Evolutionary conservation across 345 rosid species (phyloP).

Genomic region (Populus alba): DNA sequence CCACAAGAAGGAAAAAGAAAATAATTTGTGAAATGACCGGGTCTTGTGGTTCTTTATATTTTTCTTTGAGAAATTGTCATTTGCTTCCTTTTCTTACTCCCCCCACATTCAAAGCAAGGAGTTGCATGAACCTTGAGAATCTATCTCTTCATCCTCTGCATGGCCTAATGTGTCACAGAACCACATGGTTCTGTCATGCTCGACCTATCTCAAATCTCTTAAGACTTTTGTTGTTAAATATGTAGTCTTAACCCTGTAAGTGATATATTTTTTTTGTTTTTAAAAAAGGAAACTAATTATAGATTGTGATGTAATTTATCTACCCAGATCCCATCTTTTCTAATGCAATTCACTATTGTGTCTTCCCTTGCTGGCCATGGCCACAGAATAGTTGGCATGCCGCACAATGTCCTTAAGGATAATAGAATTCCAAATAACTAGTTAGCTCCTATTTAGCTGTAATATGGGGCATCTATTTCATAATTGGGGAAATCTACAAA

Average conservation of each 20-base stretch:
- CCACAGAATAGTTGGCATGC: background rate
- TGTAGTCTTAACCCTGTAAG: background rate
- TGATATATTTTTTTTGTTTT: too few relatives aligned
- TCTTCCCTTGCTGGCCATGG: background rate
- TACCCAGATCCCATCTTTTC: background rate
- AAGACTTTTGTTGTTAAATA: too few relatives aligned
- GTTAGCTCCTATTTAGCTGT: background rate
- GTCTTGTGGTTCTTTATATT: too few relatives aligned
- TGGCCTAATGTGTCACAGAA: too few relatives aligned
- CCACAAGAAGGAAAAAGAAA: background rate
- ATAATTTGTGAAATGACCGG: background rate
- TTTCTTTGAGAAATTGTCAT: too few relatives aligned
- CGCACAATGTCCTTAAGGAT: background rate
- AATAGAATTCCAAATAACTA: background rate
- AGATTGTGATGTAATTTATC: background rate
- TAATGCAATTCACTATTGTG: background rate
- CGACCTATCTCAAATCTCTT: background rate
- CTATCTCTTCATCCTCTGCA: too few relatives aligned
- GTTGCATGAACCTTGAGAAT: too few relatives aligned
- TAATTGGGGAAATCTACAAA: background rate
- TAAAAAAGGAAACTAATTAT: too few relatives aligned
- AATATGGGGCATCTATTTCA: background rate
- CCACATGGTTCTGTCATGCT: background rate
- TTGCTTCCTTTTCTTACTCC: too few relatives aligned
- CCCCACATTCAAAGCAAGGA: too few relatives aligned